Evolutionary conservation across 768 basidiomycete species (phyloP).

Genomic region (Butyriboletus loyo): DNA sequence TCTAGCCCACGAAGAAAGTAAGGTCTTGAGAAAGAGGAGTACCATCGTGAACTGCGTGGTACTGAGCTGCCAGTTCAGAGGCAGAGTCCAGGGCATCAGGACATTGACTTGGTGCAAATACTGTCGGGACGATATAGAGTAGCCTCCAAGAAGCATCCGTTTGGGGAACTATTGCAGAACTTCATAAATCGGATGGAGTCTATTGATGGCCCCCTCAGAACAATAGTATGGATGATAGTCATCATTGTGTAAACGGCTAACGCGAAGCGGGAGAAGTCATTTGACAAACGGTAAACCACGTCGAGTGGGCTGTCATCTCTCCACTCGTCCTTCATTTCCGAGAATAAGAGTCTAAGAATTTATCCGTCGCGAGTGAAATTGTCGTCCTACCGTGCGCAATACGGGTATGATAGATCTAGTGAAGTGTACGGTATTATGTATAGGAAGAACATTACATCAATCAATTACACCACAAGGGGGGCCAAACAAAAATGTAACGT

Average conservation of each 20-base stretch:
- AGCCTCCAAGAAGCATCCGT: neutral
- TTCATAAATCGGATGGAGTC: no score
- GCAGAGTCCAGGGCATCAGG: neutral
- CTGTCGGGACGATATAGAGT: neutral
- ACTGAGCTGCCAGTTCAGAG: neutral
- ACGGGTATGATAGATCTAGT: neutral
- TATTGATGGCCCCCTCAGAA: no score
- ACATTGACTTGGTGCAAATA: neutral
- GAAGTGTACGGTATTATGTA: neutral
- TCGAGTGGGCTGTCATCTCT: neutral
- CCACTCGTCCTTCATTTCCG: neutral
- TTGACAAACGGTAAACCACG: neutral
- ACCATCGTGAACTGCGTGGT: conserved; percentile 10
- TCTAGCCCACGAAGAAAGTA: neutral
- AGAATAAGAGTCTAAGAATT: neutral
- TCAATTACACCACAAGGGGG: neutral
- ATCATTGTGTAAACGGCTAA: neutral
- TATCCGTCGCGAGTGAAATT: neutral
- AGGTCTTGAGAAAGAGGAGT: neutral
- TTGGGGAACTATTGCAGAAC: no score
- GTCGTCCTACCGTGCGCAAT: neutral
- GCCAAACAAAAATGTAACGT: neutral
- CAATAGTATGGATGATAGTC: neutral
- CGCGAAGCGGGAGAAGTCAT: neutral
- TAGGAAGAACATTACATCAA: neutral